phyloP scores from a whole-genome alignment of 2,329 filamentous ascomycete genomes.

The Aotearoamyces nothofagi region DNA sequence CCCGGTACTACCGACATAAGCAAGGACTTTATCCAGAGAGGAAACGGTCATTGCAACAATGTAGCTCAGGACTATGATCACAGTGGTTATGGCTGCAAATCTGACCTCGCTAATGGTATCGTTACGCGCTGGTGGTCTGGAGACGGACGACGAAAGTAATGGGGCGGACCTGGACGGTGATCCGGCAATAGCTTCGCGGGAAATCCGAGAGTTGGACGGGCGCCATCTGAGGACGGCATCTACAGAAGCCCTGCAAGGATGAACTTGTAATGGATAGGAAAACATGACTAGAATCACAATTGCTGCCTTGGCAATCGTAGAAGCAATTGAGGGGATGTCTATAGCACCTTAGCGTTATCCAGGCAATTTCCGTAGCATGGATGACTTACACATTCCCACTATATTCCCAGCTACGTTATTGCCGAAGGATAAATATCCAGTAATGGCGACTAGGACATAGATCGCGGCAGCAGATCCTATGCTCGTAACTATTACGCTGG shows the following conservation, averaged over 20 bases:
- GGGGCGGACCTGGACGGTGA: constrained; percentile 23
- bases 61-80: constrained; percentile 74
- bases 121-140: constrained; percentile 31
- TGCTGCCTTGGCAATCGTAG: constrained; percentile 85
- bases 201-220: constrained; percentile 30
- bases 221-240: constrained; percentile 93
- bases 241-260: constrained; percentile 88
- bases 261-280: constrained; percentile 87
- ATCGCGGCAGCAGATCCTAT: constrained; percentile 79
- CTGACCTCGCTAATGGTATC: constrained; percentile 69
- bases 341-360: constrained; percentile 3
- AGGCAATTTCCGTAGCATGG: neutral
- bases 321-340: constrained; percentile 61
- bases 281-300: constrained; percentile 96
- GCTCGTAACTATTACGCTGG: constrained; percentile 64
- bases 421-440: constrained; percentile 91
- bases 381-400: constrained; percentile 66
- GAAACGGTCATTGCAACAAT: constrained; percentile 81
- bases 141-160: constrained; percentile 27
- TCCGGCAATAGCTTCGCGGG: constrained; percentile 19
- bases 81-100: constrained; percentile 79
- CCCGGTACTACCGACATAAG: constrained; percentile 89
- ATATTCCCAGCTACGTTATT: constrained; percentile 86
- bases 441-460: constrained; percentile 85
- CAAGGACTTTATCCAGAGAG: constrained; percentile 78